Percentiles rank a stretch among this genome's conserved stretches.
phyloP scores from a whole-genome alignment of 495 filamentous ascomycete genomes.

The Sabuloglossum arenarium region DNA sequence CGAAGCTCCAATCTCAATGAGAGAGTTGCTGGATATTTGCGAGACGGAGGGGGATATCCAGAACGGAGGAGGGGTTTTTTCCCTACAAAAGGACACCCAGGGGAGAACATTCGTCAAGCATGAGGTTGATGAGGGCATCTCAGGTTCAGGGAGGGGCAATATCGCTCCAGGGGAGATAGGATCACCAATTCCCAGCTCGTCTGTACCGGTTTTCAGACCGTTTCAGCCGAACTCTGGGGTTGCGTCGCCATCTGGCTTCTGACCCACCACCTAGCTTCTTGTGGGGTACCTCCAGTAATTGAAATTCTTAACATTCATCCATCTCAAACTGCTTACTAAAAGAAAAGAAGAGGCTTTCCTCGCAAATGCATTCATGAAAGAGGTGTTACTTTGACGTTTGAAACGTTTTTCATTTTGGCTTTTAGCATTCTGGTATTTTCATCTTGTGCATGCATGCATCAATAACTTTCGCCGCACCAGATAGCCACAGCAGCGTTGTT shows the following conservation, averaged over 20 bases:
- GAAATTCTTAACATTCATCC: background rate
- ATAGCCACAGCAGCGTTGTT: no score
- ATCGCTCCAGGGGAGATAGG: constrained; percentile 19
- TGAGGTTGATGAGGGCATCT: constrained; percentile 26
- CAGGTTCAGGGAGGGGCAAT: constrained; percentile 3
- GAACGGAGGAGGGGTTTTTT: constrained; percentile 80
- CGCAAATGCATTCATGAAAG: no score
- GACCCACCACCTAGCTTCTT: background rate
- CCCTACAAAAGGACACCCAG: constrained; percentile 29
- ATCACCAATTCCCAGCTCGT: constrained; percentile 17
- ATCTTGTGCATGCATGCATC: no score
- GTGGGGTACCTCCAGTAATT: background rate
- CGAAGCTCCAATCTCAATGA: constrained; percentile 37
- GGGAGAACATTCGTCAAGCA: constrained; percentile 37
- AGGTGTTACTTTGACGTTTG: no score
- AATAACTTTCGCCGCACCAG: no score
- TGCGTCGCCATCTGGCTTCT: constrained; percentile 6
- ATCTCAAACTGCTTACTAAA: no score
- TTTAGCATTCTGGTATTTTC: no score
- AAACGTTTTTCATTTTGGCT: no score
- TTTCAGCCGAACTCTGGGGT: constrained; percentile 3
- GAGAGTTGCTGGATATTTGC: constrained; percentile 72
- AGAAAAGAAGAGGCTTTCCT: no score
- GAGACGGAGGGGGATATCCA: constrained; percentile 72
- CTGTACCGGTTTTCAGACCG: constrained; percentile 10